Conservation (phyloP, 352 stramenopile species). For the Globisporangium lucens region DNA sequence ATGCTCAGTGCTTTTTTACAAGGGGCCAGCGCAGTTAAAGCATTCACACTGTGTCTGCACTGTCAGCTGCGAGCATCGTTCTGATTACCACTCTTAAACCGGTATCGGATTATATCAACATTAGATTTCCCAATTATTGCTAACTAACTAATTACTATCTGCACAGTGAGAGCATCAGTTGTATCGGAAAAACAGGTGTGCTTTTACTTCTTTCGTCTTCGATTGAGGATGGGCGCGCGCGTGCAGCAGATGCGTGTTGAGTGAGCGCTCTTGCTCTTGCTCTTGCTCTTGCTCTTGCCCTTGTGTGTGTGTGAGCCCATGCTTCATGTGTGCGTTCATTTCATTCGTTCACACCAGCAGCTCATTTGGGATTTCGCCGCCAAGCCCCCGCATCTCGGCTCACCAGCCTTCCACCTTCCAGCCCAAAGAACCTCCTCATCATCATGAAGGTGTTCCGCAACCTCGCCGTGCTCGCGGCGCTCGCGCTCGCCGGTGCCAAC, state of each 20-base stretch:
- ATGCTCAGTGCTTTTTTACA: too few relatives aligned
- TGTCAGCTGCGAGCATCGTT: too few relatives aligned
- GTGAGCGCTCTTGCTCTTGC: neutral
- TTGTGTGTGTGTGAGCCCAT: neutral
- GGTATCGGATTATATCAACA: too few relatives aligned
- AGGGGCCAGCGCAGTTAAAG: too few relatives aligned
- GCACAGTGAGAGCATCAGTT: too few relatives aligned
- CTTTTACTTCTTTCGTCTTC: slow-evolving; percentile 1
- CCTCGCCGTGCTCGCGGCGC: slow-evolving; percentile 26
- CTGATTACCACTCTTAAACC: too few relatives aligned
- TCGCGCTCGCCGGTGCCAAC: slow-evolving; percentile 21
- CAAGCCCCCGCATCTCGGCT: neutral
- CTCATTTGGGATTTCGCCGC: slow-evolving; percentile 4
- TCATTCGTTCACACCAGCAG: neutral
- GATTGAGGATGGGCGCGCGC: neutral
- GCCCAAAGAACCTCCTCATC: neutral
- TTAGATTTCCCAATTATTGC: too few relatives aligned
- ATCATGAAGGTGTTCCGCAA: slow-evolving; percentile 38
- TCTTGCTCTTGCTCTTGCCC: neutral
- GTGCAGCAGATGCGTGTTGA: neutral
- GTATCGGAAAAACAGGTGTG: neutral
- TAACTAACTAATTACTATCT: too few relatives aligned
- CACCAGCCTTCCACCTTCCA: neutral
- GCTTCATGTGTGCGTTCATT: neutral
- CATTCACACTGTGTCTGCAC: too few relatives aligned